phyloP scores from a whole-genome alignment of 2,329 filamentous ascomycete genomes.

The Rhinocladiella similis region DNA sequence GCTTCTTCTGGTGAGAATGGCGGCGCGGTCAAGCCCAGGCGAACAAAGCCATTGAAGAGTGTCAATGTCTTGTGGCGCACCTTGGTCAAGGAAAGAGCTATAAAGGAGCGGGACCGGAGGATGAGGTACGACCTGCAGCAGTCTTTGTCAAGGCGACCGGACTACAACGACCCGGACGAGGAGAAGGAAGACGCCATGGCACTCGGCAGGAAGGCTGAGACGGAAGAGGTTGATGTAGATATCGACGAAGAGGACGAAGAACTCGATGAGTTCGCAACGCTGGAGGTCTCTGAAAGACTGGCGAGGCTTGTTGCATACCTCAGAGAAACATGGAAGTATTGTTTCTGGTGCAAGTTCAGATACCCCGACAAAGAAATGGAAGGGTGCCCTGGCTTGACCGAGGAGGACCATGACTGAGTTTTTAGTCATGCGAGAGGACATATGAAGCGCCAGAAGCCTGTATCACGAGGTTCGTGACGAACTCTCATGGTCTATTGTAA shows the following conservation, averaged over 20 bases:
- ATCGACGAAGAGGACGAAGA: conserved; percentile 80
- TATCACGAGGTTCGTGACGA: too few relatives aligned
- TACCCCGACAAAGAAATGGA: conserved; percentile 75
- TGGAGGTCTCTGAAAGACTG: conserved; percentile 67
- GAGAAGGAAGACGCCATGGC: conserved; percentile 73
- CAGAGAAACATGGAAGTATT: conserved; percentile 73
- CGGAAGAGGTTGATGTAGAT: conserved; percentile 58
- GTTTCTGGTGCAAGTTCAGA: conserved; percentile 91
- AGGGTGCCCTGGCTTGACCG: conserved; percentile 81
- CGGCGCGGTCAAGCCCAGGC: conserved; percentile 21
- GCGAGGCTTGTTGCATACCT: conserved; percentile 67
- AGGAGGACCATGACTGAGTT: conserved; percentile 73
- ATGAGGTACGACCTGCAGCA: conserved; percentile 68
- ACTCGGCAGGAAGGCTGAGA: conserved; percentile 46
- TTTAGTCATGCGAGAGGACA: not conserved
- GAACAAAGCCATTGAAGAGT: conserved; percentile 59
- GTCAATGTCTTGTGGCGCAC: conserved; percentile 80
- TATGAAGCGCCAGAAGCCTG: not conserved
- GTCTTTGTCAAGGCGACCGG: conserved; percentile 62
- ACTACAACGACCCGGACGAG: conserved; percentile 67
- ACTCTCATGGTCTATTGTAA: too few relatives aligned
- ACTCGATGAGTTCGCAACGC: conserved; percentile 73
- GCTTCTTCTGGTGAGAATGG: conserved; percentile 13
- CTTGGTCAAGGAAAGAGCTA: conserved; percentile 67
- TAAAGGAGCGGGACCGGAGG: conserved; percentile 66